Conservation (phyloP, 2,329 filamentous ascomycete species). For the Pestalotiopsis sp. region DNA sequence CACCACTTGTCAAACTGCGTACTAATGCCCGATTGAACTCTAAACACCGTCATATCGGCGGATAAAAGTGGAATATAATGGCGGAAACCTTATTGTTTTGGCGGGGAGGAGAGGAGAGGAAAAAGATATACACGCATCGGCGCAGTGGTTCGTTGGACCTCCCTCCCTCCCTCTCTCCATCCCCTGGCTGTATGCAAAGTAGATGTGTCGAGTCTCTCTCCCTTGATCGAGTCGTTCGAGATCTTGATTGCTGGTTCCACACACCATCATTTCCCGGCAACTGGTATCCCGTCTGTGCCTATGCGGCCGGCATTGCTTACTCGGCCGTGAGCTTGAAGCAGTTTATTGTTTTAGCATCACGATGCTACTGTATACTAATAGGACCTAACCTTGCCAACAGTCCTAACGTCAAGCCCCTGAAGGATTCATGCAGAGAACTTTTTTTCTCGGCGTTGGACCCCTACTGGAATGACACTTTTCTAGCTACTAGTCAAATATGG, state of each 20-base stretch:
- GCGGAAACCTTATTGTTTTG: background rate
- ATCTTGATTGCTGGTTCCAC: background rate
- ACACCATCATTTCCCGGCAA: background rate
- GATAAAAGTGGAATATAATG: background rate
- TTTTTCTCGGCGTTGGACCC: background rate
- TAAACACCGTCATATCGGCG: background rate
- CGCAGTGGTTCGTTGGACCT: background rate
- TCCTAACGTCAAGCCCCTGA: background rate
- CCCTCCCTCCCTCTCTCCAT: too few species aligned
- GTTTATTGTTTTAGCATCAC: background rate
- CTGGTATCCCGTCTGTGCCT: background rate
- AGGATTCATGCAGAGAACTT: background rate
- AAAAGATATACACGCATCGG: background rate
- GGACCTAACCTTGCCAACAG: too few species aligned
- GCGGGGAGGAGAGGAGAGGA: background rate
- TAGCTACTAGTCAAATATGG: background rate
- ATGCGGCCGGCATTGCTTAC: background rate
- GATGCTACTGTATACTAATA: background rate
- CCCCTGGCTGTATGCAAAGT: background rate
- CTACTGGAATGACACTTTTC: background rate
- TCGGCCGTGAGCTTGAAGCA: background rate
- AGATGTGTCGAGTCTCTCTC: background rate
- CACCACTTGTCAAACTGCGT: background rate
- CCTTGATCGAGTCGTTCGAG: background rate
- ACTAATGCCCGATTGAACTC: background rate